phyloP scores from a whole-genome alignment of 768 basidiomycete genomes.

The Mycena crocata region DNA sequence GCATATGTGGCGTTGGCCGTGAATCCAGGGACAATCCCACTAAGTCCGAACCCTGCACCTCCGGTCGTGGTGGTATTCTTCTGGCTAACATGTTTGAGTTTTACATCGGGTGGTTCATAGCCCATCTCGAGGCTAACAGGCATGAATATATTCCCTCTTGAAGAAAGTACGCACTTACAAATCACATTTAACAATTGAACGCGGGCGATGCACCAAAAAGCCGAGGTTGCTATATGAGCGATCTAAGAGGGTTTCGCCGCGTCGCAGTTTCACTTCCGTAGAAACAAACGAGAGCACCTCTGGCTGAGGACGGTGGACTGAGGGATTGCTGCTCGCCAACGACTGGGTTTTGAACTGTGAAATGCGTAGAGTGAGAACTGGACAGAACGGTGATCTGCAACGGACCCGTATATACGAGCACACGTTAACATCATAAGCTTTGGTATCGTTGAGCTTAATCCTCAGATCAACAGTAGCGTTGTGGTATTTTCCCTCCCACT shows the following conservation, averaged over 20 bases:
- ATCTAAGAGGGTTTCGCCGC: slow-evolving; percentile 1
- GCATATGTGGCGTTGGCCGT: neutral
- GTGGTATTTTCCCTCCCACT: slow-evolving; percentile 13
- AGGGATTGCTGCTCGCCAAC: neutral
- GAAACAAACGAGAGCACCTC: slow-evolving; percentile 4
- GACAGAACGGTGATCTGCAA: neutral
- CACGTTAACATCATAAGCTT: neutral
- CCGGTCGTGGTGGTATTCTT: neutral
- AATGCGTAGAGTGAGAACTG: neutral
- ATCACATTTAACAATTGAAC: slow-evolving; percentile 8
- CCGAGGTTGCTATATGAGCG: slow-evolving; percentile 21
- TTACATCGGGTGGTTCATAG: neutral
- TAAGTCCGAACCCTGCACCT: neutral
- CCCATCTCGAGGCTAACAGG: neutral
- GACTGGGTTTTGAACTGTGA: slow-evolving; percentile 10
- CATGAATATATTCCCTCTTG: neutral
- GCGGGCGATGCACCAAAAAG: slow-evolving; percentile 8
- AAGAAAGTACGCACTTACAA: neutral
- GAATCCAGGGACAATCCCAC: neutral
- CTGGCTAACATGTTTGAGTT: neutral
- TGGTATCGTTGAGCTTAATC: neutral
- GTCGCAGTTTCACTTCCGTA: slow-evolving; percentile 1
- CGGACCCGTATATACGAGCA: slow-evolving; percentile 2
- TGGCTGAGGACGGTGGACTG: neutral
- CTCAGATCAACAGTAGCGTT: neutral